A percentile compares a stretch with the other conserved stretches of the same genome.
These are phyloP conservation scores for Tuber calosporum DNA, from an alignment of 495 filamentous ascomycete species.

Conservation along the genomic window DNA sequence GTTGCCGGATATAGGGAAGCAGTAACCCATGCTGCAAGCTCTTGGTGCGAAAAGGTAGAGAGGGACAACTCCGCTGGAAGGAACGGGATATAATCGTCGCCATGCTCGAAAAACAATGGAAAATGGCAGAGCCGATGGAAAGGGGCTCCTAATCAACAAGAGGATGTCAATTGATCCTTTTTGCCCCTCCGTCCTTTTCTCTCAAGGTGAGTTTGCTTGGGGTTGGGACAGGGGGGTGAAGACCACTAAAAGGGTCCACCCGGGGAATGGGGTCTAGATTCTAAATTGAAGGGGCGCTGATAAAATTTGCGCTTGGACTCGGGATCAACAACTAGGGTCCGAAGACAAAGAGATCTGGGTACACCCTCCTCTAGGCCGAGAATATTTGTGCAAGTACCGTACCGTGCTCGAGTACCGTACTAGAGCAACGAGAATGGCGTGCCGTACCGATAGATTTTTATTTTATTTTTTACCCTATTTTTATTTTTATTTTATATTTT, in stretches of 20 bases:
- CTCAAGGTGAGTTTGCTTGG: not conserved
- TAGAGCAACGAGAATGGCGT: not conserved
- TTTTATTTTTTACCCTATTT: not conserved
- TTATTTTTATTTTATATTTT: no score
- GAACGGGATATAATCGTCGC: conserved; percentile 12
- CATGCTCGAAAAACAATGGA: not conserved
- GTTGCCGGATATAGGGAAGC: conserved; percentile 7
- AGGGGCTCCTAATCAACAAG: not conserved
- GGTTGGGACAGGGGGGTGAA: not conserved
- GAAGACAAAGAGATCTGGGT: not conserved
- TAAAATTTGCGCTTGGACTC: not conserved
- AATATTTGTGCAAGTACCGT: not conserved
- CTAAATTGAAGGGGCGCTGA: not conserved
- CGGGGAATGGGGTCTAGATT: not conserved
- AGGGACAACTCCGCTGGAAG: conserved; percentile 3
- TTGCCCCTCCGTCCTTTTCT: not conserved
- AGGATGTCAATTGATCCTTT: not conserved
- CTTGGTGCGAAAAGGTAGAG: not conserved
- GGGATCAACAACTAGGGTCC: not conserved
- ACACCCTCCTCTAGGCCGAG: not conserved
- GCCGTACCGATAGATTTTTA: not conserved
- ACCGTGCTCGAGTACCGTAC: no score
- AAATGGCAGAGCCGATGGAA: not conserved
- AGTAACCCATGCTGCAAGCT: not conserved
- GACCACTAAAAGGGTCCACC: not conserved